Percentiles rank a stretch among this genome's conserved stretches.
These are phyloP conservation scores for Boletus reticulatus DNA, from an alignment of 768 basidiomycete species.

Conservation along the genomic window DNA sequence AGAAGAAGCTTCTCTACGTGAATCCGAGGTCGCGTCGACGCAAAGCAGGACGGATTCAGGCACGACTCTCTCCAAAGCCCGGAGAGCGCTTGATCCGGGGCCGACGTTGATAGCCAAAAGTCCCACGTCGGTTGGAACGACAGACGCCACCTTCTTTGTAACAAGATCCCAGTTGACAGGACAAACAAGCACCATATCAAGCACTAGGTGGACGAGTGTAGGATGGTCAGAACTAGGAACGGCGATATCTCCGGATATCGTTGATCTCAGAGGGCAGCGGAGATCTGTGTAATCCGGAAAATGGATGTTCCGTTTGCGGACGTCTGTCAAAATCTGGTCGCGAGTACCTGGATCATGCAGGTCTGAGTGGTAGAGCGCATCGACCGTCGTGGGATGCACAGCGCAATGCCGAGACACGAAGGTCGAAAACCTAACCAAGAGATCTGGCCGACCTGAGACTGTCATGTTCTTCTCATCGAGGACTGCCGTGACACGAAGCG, in stretches of 20 bases:
- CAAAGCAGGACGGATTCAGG: slow-evolving; percentile 18
- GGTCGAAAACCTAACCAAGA: slow-evolving; percentile 42
- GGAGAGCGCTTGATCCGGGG: slow-evolving; percentile 41
- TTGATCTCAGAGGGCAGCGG: slow-evolving; percentile 47
- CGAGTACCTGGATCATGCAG: slow-evolving; percentile 30
- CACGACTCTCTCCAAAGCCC: slow-evolving; percentile 38
- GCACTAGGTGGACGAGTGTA: slow-evolving; percentile 39
- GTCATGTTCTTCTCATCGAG: slow-evolving; percentile 48
- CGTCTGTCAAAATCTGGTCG: slow-evolving; percentile 43
- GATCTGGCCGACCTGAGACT: slow-evolving; percentile 56
- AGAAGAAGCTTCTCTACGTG: not conserved
- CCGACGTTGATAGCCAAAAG: slow-evolving; percentile 50
- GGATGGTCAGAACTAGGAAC: slow-evolving; percentile 16
- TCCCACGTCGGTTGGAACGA: slow-evolving; percentile 8
- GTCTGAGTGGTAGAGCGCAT: slow-evolving; percentile 53
- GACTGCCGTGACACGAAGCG: slow-evolving; percentile 50
- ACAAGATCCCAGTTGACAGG: slow-evolving; percentile 55
- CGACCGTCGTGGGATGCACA: slow-evolving; percentile 44
- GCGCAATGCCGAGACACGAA: slow-evolving; percentile 35
- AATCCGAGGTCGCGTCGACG: slow-evolving; percentile 14
- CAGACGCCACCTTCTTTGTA: slow-evolving; percentile 27
- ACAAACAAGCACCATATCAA: slow-evolving; percentile 41
- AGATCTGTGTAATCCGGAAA: slow-evolving; percentile 52
- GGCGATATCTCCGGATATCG: slow-evolving; percentile 40
- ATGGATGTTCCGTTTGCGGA: slow-evolving; percentile 40